phyloP scores from a whole-genome alignment of 306 rosid genomes.

The Corylus americana region DNA sequence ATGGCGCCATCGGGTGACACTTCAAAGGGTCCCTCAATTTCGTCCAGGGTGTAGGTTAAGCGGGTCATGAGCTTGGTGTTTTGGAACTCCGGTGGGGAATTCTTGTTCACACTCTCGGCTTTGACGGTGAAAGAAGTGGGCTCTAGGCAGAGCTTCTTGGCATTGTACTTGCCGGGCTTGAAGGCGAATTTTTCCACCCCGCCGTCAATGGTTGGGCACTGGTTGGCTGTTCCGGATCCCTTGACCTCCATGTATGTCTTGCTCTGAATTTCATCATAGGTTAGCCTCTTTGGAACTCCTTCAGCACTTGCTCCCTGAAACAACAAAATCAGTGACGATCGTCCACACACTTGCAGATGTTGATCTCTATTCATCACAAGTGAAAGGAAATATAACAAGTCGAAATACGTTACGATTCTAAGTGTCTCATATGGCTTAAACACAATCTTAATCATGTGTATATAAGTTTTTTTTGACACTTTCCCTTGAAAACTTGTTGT shows the following conservation, averaged over 20 bases:
- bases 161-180: slow-evolving; percentile 81
- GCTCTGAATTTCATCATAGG: slow-evolving; percentile 93
- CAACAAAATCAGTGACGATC: background rate
- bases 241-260: slow-evolving; percentile 92
- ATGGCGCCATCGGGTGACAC: slow-evolving; percentile 66
- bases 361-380: background rate
- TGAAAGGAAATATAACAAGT: background rate
- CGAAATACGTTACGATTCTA: background rate
- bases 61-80: slow-evolving; percentile 99
- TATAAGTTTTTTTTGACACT: too few relatives aligned
- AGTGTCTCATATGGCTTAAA: too few relatives aligned
- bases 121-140: slow-evolving; percentile 97
- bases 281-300: slow-evolving; percentile 80
- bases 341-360: slow-evolving; percentile 2
- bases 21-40: slow-evolving; percentile 92
- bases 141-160: slow-evolving; percentile 79
- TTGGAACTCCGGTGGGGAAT: slow-evolving; percentile 79
- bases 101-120: slow-evolving; percentile 85
- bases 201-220: slow-evolving; percentile 90
- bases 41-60: slow-evolving; percentile 89
- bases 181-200: slow-evolving; percentile 74
- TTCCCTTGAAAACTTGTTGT: too few relatives aligned
- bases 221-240: slow-evolving; percentile 94
- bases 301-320: slow-evolving; percentile 92
- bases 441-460: too few relatives aligned